Percentiles rank a stretch among this genome's conserved stretches.
These are phyloP conservation scores for Acorus gramineus DNA, from an alignment of 106 monocot species.

Conservation along the genomic window DNA sequence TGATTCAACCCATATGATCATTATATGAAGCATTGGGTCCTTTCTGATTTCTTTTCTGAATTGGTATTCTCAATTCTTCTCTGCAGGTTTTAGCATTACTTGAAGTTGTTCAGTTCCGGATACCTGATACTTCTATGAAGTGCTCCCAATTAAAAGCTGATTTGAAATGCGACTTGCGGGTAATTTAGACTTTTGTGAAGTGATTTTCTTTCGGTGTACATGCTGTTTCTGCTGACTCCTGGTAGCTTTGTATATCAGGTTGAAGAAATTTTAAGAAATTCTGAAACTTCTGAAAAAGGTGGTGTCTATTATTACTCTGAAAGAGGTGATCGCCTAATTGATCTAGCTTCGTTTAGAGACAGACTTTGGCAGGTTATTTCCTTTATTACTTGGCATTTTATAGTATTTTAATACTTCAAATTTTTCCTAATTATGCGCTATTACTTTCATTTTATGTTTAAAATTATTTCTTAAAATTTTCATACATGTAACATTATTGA, in stretches of 20 bases:
- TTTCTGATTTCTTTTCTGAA: conserved; percentile 1
- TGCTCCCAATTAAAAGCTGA: conserved; percentile 46
- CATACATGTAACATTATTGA: too few species aligned
- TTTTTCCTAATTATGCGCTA: too few species aligned
- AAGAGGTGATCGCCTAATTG: conserved; percentile 82
- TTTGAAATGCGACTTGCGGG: conserved; percentile 43
- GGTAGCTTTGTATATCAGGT: conserved; percentile 34
- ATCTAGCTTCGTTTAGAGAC: conserved; percentile 75
- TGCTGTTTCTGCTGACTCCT: conserved; percentile 1
- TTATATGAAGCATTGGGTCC: too few species aligned
- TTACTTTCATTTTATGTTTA: too few species aligned
- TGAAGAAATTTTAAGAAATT: conserved; percentile 63
- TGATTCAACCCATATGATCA: too few species aligned
- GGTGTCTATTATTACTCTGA: conserved; percentile 90
- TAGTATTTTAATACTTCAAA: too few species aligned
- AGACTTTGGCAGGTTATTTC: conserved; percentile 63
- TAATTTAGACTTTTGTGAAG: conserved; percentile 2
- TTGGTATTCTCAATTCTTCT: background rate
- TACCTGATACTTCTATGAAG: conserved; percentile 45
- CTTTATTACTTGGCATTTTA: background rate
- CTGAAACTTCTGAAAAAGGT: conserved; percentile 59
- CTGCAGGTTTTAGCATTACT: conserved; percentile 71
- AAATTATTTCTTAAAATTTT: too few species aligned
- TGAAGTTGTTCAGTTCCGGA: conserved; percentile 63
- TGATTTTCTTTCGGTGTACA: background rate